Evolutionary conservation across 495 filamentous ascomycete species (phyloP).

Genomic region (Cryomyces minteri): DNA sequence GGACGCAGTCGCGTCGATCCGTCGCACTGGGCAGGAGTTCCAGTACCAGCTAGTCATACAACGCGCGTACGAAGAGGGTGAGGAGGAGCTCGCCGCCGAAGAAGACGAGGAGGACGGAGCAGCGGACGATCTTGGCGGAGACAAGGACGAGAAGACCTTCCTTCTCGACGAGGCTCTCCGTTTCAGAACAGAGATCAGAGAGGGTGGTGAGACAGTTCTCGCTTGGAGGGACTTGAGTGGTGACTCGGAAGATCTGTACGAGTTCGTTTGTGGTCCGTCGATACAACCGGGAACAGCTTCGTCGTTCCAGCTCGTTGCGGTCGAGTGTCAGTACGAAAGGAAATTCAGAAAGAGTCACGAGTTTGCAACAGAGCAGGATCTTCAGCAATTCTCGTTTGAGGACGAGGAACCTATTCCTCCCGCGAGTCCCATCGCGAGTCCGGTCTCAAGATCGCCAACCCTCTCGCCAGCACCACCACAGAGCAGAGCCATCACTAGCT

Average conservation of each 20-base stretch:
- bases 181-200: conserved; percentile 65
- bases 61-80: conserved; percentile 90
- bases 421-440: conserved; percentile 60
- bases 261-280: conserved; percentile 78
- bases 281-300: conserved; percentile 51
- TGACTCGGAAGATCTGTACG: conserved; percentile 82
- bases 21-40: conserved; percentile 80
- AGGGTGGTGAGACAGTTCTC: conserved; percentile 61
- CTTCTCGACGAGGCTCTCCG: conserved; percentile 80
- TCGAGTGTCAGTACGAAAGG: conserved; percentile 93
- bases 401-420: conserved; percentile 56
- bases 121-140: conserved; percentile 39
- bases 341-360: conserved; percentile 67
- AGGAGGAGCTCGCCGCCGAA: conserved; percentile 72
- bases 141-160: conserved; percentile 94
- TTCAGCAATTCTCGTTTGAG: conserved; percentile 66
- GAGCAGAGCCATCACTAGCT: conserved; percentile 7
- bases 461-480: conserved; percentile 8
- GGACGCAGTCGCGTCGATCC: conserved; percentile 80
- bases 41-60: conserved; percentile 96
- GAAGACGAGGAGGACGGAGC: conserved; percentile 63
- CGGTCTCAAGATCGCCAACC: conserved; percentile 23
- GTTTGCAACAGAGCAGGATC: conserved; percentile 63
- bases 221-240: conserved; percentile 93
- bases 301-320: conserved; percentile 66